Evolutionary conservation across 768 basidiomycete species (phyloP), one percentile per base, ranked within the genome.

Genomic region (Boletus sp.): DNA sequence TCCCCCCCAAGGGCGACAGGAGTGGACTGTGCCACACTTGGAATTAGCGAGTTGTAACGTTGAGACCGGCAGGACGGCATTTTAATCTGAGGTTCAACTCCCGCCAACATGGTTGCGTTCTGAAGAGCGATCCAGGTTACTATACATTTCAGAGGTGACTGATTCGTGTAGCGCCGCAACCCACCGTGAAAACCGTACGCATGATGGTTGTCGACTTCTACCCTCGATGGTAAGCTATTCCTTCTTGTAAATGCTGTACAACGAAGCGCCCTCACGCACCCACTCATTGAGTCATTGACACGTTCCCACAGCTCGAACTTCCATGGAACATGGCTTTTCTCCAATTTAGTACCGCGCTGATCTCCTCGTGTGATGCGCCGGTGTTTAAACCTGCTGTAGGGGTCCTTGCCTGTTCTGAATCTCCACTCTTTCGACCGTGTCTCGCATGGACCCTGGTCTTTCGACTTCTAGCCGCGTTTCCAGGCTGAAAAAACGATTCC

Each of bases 401-500:
- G 19, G 13, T 19, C 6, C 19, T 33, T 7, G 17, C 21, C 13
- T 9, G 27, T 37, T 19, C 27, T 55, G 38, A 49, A 32, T 29
- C 14, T 27, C 45, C 15, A 30, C 15, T 48, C 11, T 10, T 21
- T 29, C 15, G 23, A 38, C 25, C 23, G 23, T 15, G 13, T n/a
- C 43, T 30, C 9, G 3, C 41, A 61, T 55, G 62, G 9, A 45
- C 29, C 30, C 55, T 23, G 5, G 50, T 7, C 35, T 6, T 17
- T 34, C 19, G 7, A 27, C 44, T 23, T 32, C 58, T 5, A 44
- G 17, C 10, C 60, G 63, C 19, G 29, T 39, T 43, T 10, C 55
- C 3, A 59, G 50, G n/a, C 59, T 79, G 15, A 67, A 61, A 33
- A 77, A 72, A 47, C 58, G 68, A 38, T 72, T 79, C 35, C 48